Evolutionary conservation across 768 basidiomycete species (phyloP).

Genomic region (Amanita jacksonii): DNA sequence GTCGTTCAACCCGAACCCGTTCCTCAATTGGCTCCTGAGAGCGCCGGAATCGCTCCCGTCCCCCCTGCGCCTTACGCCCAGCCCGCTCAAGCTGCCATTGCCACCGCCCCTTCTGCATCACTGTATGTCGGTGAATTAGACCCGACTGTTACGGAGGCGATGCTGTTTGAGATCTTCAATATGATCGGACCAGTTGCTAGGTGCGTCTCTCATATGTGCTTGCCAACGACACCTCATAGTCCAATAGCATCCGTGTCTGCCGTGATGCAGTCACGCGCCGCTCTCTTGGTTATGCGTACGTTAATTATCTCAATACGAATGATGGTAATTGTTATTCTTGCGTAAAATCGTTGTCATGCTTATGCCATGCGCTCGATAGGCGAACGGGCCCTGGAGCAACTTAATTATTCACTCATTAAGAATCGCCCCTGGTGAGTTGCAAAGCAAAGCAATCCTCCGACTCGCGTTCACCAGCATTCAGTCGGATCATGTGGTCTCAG

Average conservation of each 20-base stretch:
- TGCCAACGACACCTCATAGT: slow-evolving; percentile 6
- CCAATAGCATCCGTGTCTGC: slow-evolving; percentile 88
- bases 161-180: slow-evolving; percentile 99
- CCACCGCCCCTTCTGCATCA: slow-evolving; percentile 77
- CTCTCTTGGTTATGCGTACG: slow-evolving; percentile 98
- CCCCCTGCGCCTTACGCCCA: slow-evolving; percentile 49
- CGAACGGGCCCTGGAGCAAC: slow-evolving; percentile 96
- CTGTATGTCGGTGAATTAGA: slow-evolving; percentile 99
- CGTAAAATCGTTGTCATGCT: neutral
- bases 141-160: slow-evolving; percentile 95
- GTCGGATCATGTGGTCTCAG: slow-evolving; percentile 99
- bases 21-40: slow-evolving; percentile 40
- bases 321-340: slow-evolving; percentile 56
- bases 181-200: slow-evolving; percentile 99
- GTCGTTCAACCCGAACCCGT: slow-evolving; percentile 44
- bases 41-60: slow-evolving; percentile 34
- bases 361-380: slow-evolving; percentile 33
- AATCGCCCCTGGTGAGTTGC: slow-evolving; percentile 79
- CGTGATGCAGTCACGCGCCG: slow-evolving; percentile 99
- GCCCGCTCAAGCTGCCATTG: slow-evolving; percentile 41
- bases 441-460: slow-evolving; percentile 9
- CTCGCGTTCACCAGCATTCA: slow-evolving; percentile 21
- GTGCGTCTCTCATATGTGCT: slow-evolving; percentile 32
- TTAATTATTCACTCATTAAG: slow-evolving; percentile 99
- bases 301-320: slow-evolving; percentile 92